These are phyloP conservation scores for Argentina anserina DNA, from an alignment of 306 rosid genomes.

Conservation along the genomic window DNA sequence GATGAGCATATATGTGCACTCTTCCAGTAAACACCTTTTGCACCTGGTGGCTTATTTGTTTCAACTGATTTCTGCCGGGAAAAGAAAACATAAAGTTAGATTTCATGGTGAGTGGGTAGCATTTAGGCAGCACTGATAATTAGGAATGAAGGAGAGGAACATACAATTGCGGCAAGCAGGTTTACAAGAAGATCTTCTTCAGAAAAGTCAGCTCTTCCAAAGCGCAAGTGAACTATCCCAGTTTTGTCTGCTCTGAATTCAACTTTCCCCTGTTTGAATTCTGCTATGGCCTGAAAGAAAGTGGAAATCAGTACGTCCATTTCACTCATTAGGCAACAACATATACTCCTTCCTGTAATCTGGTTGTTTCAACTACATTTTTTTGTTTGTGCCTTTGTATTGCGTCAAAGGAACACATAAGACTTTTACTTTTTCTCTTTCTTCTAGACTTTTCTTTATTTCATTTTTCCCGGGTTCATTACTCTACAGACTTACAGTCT, in stretches of 20 bases:
- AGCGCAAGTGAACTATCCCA: conserved; percentile 93
- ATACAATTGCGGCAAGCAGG: conserved; percentile 77
- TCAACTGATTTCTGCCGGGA: conserved; percentile 82
- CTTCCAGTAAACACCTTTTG: conserved; percentile 96
- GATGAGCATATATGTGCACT: conserved; percentile 92
- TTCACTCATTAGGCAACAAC: neutral
- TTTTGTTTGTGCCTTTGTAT: neutral
- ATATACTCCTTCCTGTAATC: neutral
- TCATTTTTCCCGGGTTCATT: neutral
- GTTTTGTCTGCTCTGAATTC: conserved; percentile 97
- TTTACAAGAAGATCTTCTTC: conserved; percentile 85
- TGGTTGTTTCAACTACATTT: neutral
- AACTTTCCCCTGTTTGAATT: conserved; percentile 96
- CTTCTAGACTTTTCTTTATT: neutral
- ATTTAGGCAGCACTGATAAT: conserved; percentile 2
- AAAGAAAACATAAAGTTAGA: neutral
- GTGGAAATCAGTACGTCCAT: neutral
- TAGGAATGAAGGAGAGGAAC: conserved; percentile 31
- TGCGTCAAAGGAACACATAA: neutral
- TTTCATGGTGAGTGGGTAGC: neutral
- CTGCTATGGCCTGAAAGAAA: conserved; percentile 76
- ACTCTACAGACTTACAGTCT: too few relatives aligned
- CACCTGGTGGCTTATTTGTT: conserved; percentile 85
- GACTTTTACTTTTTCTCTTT: neutral
- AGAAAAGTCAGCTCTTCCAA: conserved; percentile 80